Base-by-base conservation (phyloP, 2,329 filamentous ascomycete species). In the Sclerotinia borealis region DNA sequence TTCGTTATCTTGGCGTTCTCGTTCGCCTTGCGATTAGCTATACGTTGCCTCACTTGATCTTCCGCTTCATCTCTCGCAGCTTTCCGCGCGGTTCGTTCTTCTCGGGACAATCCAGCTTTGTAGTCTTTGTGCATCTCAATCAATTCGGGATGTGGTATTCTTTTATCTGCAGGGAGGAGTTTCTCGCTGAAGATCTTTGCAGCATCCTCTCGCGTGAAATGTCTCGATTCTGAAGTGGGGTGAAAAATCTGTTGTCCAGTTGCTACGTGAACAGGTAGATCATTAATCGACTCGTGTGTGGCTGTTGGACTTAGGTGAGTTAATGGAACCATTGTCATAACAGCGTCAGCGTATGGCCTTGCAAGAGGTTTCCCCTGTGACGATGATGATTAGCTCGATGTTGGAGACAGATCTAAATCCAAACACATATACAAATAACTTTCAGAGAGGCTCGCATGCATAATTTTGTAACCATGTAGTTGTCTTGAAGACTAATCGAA, bases 401-500 rank as follows among this genome's bases (percentile, higher is more conserved):
- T 41, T 56, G n/a, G 25, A 63, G 47, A 59, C 8, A 61, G 64
- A 58, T 36, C 64, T 39, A 49, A 67, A 63, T 63, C 63, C 60
- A 19, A 58, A 62, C 47, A 17, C 10, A 39, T 27, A 52, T 61
- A 37, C 49, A 29, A 67, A 65, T 69, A 71, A 69, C 61, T 64
- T 72, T 91, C 88, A 91, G 88, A 88, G 85, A 88, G 85, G 85
- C 82, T 85, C 82, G 84, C 82, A 88, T 87, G 85, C 83, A 84
- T 85, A 80, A 80, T 80, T 84, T 83, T 89, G 81, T 93, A 93
- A 97, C 91, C 91, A 95, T 87, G 82, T 86, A 76, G 80, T 66
- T 87, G 93, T 98, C 93, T 96, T 97, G 83, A 96, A 96, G 93
- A 98, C 93, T 97, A 96, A 98, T 97, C 93, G 93, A 85, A 80